phyloP scores from a whole-genome alignment of 192 early-diverging fungal genomes.

The Coemansia sp. region DNA sequence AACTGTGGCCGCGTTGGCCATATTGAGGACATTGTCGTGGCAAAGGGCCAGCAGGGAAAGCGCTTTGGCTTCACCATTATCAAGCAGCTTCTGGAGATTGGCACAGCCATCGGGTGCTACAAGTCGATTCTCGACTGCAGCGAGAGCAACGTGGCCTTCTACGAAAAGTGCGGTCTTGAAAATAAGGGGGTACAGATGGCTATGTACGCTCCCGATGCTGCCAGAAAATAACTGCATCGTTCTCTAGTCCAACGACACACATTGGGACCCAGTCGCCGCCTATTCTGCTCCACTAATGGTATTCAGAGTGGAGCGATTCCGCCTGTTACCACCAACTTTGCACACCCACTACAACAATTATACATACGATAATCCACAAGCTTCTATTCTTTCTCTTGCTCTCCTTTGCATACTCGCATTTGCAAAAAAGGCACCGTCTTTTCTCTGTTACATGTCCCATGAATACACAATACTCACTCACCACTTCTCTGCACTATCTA shows the following conservation, averaged over 20 bases:
- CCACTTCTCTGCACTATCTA: not conserved
- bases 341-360: not conserved
- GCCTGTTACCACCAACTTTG: too few species aligned
- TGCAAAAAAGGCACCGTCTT: not conserved
- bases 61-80: constrained; percentile 72
- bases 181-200: constrained; percentile 79
- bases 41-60: constrained; percentile 71
- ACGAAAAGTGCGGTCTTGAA: constrained; percentile 85
- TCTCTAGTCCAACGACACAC: not conserved
- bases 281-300: too few species aligned
- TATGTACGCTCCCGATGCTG: constrained; percentile 45
- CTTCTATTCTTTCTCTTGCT: not conserved
- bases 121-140: constrained; percentile 79
- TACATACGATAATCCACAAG: not conserved
- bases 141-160: constrained; percentile 81
- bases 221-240: constrained; percentile 13
- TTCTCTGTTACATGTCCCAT: not conserved
- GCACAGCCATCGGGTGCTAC: constrained; percentile 80
- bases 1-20: constrained; percentile 83
- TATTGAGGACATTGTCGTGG: constrained; percentile 88
- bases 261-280: too few species aligned
- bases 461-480: not conserved
- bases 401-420: not conserved
- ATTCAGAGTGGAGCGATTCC: too few species aligned
- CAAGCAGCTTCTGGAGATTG: constrained; percentile 82